phyloP scores from a whole-genome alignment of 495 filamentous ascomycete genomes.

The Lasiosphaeriaceae sp. region DNA sequence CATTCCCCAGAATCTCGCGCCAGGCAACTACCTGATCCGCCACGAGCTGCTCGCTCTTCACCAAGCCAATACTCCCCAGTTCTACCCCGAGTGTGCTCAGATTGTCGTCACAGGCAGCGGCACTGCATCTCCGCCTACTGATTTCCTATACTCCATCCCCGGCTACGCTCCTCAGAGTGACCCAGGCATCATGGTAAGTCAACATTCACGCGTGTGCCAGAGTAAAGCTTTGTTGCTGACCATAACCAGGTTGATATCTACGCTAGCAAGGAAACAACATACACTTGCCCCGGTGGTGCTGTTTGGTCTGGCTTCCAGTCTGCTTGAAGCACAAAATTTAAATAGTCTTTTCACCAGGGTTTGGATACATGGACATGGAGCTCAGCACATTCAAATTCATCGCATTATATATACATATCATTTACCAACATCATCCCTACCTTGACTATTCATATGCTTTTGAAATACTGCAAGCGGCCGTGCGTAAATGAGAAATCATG shows the following conservation, averaged over 20 bases:
- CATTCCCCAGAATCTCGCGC: slow-evolving; percentile 31
- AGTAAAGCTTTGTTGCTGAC: not conserved
- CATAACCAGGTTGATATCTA: slow-evolving; percentile 43
- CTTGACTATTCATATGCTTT: too few species aligned
- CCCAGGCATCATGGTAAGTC: slow-evolving; percentile 43
- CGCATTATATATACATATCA: too few species aligned
- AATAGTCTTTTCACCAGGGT: too few species aligned
- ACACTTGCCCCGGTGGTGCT: slow-evolving; percentile 46
- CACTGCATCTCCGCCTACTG: slow-evolving; percentile 23
- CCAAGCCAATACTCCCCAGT: slow-evolving; percentile 32
- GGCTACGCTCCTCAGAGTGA: slow-evolving; percentile 46
- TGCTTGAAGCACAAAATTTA: too few species aligned
- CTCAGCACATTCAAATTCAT: too few species aligned
- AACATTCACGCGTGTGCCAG: not conserved
- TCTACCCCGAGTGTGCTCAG: slow-evolving; percentile 45
- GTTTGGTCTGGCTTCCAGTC: slow-evolving; percentile 44
- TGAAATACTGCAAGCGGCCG: too few species aligned
- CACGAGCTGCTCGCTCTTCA: slow-evolving; percentile 42
- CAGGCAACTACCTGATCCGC: slow-evolving; percentile 39
- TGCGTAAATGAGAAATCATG: too few species aligned
- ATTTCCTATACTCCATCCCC: slow-evolving; percentile 42
- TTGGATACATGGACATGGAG: too few species aligned
- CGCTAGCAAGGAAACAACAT: slow-evolving; percentile 39
- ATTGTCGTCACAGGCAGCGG: slow-evolving; percentile 36
- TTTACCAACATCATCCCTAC: too few species aligned